Evolutionary conservation across 225 moss, liverwort and hornwort genomes (phyloP), one percentile per base, ranked within the genome.

Genomic region (Asterella californica): DNA sequence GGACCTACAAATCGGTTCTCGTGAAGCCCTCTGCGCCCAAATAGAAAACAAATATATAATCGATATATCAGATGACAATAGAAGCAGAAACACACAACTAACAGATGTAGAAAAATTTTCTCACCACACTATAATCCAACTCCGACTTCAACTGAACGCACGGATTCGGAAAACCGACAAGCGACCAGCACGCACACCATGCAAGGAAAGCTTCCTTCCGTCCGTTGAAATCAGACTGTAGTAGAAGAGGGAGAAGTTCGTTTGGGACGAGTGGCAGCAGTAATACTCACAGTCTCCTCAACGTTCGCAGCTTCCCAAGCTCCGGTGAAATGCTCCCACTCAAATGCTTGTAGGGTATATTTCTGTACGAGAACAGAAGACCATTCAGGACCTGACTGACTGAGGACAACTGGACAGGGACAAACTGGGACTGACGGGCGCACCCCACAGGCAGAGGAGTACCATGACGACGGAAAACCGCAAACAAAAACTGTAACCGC

Each of bases 301-400:
- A 85, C 78, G 85, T 86, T 79, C 77, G 89, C 52, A 95, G 85
- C 88, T 90, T 95, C 74, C 95, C 95, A 54, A 95, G 84, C 75
- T 90, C 91, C n/a, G 95, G 87, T 67, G 91, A 89, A 80, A 95
- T 91, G 37, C 88, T 87, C 49, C 95, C 95, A 76, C 87, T 88
- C 82, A 95, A 83, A 54, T 87, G 93, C 72, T 88, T 83, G 83
- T 86, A 85, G 60, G 95, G 93, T 45, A 95, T 68, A 75, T 93
- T 94, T 76, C 94, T 94, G 67, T 48, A 76, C 77, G 74, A 64
- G 29, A 71, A 7, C 42, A 42, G 42, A 46, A 29, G 5, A 32
- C 8, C 21, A 9, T n/a, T 15, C 25, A 50, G 18, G 21, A 19
- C 2, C 10, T 74, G 25, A 52, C 22, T 27, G 1, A 74, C 29